These are phyloP conservation scores for Fagus sylvatica DNA, from an alignment of 306 rosid species.

Conservation along the genomic window DNA sequence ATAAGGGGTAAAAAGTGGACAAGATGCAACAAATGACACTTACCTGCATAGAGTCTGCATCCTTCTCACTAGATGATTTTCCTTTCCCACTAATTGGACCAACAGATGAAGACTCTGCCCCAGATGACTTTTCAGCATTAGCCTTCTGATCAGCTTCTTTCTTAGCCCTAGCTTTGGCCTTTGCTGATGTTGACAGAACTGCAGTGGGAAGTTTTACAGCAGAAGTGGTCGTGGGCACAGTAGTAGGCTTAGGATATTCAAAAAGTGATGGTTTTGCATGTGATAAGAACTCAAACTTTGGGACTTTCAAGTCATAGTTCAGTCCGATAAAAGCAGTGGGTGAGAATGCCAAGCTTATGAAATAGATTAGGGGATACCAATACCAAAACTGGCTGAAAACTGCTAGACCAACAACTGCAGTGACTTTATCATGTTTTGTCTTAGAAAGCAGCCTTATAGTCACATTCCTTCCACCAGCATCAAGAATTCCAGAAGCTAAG, in stretches of 20 bases:
- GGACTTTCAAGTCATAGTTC: slow-evolving; percentile 87
- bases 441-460: slow-evolving; percentile 86
- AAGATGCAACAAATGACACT: slow-evolving; percentile 1
- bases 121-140: slow-evolving; percentile 65
- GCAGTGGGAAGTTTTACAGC: slow-evolving; percentile 98
- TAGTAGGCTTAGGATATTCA: slow-evolving; percentile 92
- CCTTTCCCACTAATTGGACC: slow-evolving; percentile 63
- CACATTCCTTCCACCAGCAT: slow-evolving; percentile 99
- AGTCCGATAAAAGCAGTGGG: slow-evolving; percentile 93
- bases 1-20: slow-evolving; percentile 4
- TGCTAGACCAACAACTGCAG: slow-evolving; percentile 98
- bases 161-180: slow-evolving; percentile 98
- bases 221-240: slow-evolving; percentile 73
- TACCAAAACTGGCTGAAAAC: slow-evolving; percentile 99
- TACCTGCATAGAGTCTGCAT: slow-evolving; percentile 92
- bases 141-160: slow-evolving; percentile 93
- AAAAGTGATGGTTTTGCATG: slow-evolving; percentile 92
- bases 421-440: slow-evolving; percentile 91
- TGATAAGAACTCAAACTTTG: slow-evolving; percentile 86
- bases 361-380: slow-evolving; percentile 98
- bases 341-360: slow-evolving; percentile 83
- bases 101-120: slow-evolving; percentile 52
- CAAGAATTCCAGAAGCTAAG: slow-evolving; percentile 97
- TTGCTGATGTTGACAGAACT: slow-evolving; percentile 90
- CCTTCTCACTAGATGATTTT: slow-evolving; percentile 75